Base-by-base conservation (phyloP, 495 filamentous ascomycete species). In the Hypoxylon intermedium region DNA sequence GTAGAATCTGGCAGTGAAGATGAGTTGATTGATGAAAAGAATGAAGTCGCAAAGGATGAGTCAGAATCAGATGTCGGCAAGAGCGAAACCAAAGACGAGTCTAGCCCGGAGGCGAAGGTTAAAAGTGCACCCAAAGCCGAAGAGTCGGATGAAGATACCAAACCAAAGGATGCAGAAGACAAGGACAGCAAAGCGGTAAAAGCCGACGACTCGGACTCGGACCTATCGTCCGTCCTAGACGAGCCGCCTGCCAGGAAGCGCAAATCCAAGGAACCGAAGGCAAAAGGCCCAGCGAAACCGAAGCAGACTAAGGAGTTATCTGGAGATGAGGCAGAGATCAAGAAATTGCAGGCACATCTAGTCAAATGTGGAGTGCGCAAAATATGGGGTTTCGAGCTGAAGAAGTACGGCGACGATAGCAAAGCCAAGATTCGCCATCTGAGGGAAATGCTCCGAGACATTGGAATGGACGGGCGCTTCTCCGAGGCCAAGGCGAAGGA, bases 301-400 rank as follows among this genome's bases (percentile, higher is more conserved):
- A 65, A 53, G 40, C 56, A 52, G 28, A 28, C 67, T 15, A 71
- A 82, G 49, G 84, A 88, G 7, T 63, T 79, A 5, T 82, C 86
- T 30, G 83, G 88, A 0, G 83, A 91, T 54, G 86, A 93, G 34
- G 84, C 82, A 6, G 89, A 94, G 73, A 91, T 98, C 72, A 98
- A 93, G 72, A 86, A 85, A n/a, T 81, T 98, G 12, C 94, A 98
- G 74, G 83, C 84, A 16, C 91, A 92, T 74, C 81, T 98, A 23
- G 66, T 89, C 36, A 97, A 96, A 76, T 98, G 94, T 67, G 94
- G 94, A 38, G 85, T 98, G 42, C 89, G 91, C 26, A 98, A 97
- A 69, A 83, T 97, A 60, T 98, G 95, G 94, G 79, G 79, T 31
- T 84, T 87, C 52, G 91, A 96, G 74, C 81, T 98, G 45, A 87